Evolutionary conservation across 2,329 filamentous ascomycete genomes (phyloP).

Genomic region (Coleophoma eucalyptorum): DNA sequence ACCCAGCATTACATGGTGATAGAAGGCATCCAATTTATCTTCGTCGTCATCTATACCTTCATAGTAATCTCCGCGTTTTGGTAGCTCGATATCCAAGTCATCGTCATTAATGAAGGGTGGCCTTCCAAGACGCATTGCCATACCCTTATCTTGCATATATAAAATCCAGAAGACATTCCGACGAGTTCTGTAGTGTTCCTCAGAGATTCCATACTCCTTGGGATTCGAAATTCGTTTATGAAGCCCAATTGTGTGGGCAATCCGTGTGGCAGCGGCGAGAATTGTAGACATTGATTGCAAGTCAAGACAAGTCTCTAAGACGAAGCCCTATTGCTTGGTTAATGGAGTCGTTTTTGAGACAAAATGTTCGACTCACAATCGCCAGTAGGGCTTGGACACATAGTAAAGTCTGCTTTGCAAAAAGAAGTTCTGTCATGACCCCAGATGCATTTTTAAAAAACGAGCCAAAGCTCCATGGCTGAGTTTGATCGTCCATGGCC

Average conservation of each 20-base stretch:
- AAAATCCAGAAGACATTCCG: slow-evolving; percentile 8
- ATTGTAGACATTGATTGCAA: slow-evolving; percentile 2
- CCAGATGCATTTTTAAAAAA: slow-evolving; percentile 6
- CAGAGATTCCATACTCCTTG: slow-evolving; percentile 1
- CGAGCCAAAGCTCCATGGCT: background rate
- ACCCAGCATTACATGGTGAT: slow-evolving; percentile 1
- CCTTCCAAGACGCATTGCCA: slow-evolving; percentile 4
- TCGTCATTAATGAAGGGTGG: slow-evolving; percentile 5
- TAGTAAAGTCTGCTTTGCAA: slow-evolving; percentile 3
- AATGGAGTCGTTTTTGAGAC: background rate
- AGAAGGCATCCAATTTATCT: background rate
- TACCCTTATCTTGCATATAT: slow-evolving; percentile 3
- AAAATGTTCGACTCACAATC: slow-evolving; percentile 3
- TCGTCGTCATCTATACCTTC: background rate
- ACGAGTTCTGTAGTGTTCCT: background rate
- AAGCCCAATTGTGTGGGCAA: slow-evolving; percentile 6
- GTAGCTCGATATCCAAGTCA: slow-evolving; percentile 4
- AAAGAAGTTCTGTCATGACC: slow-evolving; percentile 5
- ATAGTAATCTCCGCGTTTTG: background rate
- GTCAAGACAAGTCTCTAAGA: slow-evolving; percentile 2
- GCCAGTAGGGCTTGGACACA: slow-evolving; percentile 8
- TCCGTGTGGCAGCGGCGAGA: slow-evolving; percentile 3
- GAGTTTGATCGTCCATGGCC: background rate
- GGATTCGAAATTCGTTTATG: background rate
- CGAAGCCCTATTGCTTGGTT: slow-evolving; percentile 1